phyloP scores from a whole-genome alignment of 371 early-diverging fungal genomes.

The Funneliformis caledonium region DNA sequence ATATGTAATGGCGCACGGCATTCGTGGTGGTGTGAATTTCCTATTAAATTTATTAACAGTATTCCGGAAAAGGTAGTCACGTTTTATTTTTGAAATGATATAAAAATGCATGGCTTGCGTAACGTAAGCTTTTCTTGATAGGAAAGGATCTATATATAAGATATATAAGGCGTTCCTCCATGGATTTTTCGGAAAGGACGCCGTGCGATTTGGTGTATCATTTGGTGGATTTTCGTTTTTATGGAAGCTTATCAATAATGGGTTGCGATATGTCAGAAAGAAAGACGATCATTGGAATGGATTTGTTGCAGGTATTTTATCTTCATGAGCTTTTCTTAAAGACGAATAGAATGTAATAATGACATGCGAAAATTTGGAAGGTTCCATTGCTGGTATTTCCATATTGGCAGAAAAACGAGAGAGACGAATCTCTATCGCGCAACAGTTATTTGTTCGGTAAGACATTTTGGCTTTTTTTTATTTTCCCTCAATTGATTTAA shows the following conservation, averaged over 20 bases:
- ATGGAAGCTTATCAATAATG: slow-evolving; percentile 77
- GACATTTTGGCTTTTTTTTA: background rate
- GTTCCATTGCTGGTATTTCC: slow-evolving; percentile 60
- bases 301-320: slow-evolving; percentile 56
- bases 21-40: slow-evolving; percentile 56
- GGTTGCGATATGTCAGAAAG: slow-evolving; percentile 58
- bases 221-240: slow-evolving; percentile 75
- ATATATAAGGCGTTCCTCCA: slow-evolving; percentile 50
- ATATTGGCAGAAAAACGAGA: slow-evolving; percentile 65
- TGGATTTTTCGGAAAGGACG: slow-evolving; percentile 58
- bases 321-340: background rate
- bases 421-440: slow-evolving; percentile 65
- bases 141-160: slow-evolving; percentile 52
- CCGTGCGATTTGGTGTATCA: slow-evolving; percentile 71
- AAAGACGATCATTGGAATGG: slow-evolving; percentile 68
- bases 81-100: background rate
- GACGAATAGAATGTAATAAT: background rate
- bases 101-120: background rate
- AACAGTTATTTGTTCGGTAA: slow-evolving; percentile 63
- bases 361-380: slow-evolving; percentile 23
- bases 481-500: slow-evolving; percentile 20
- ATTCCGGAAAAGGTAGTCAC: slow-evolving; percentile 52
- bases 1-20: slow-evolving; percentile 55
- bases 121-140: background rate
- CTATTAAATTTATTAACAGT: slow-evolving; percentile 55